Evolutionary conservation across 2,329 filamentous ascomycete genomes (phyloP).

Genomic region (Alternaria consortialis): DNA sequence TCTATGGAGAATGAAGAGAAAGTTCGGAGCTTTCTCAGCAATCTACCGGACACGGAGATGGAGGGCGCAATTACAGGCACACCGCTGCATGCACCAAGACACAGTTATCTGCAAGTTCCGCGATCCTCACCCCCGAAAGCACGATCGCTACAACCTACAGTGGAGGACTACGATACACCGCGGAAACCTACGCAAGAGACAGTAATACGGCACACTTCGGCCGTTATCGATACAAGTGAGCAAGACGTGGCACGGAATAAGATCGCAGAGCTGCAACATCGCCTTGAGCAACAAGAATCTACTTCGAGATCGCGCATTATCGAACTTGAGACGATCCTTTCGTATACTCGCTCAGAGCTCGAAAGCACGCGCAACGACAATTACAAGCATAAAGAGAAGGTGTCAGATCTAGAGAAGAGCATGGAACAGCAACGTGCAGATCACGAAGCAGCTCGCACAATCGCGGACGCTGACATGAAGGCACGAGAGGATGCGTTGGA

Average conservation of each 20-base stretch:
- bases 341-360: constrained; percentile 45
- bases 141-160: constrained; percentile 46
- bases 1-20: constrained; percentile 52
- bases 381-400: constrained; percentile 42
- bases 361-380: constrained; percentile 39
- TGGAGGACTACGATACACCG: constrained; percentile 50
- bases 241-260: constrained; percentile 25
- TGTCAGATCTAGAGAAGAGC: constrained; percentile 27
- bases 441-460: constrained; percentile 12
- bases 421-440: constrained; percentile 25
- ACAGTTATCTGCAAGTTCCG: constrained; percentile 41
- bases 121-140: constrained; percentile 37
- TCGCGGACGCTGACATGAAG: constrained; percentile 25
- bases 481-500: constrained; percentile 33
- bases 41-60: constrained; percentile 48
- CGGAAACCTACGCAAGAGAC: constrained; percentile 49
- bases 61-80: constrained; percentile 38
- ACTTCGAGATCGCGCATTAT: constrained; percentile 42
- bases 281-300: constrained; percentile 40
- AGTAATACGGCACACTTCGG: constrained; percentile 42
- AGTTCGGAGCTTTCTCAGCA: constrained; percentile 50
- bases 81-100: constrained; percentile 35
- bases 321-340: constrained; percentile 47
- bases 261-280: constrained; percentile 36
- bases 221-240: constrained; percentile 21